phyloP scores from a whole-genome alignment of 352 stramenopile species.

The Phytophthora palmivora region DNA sequence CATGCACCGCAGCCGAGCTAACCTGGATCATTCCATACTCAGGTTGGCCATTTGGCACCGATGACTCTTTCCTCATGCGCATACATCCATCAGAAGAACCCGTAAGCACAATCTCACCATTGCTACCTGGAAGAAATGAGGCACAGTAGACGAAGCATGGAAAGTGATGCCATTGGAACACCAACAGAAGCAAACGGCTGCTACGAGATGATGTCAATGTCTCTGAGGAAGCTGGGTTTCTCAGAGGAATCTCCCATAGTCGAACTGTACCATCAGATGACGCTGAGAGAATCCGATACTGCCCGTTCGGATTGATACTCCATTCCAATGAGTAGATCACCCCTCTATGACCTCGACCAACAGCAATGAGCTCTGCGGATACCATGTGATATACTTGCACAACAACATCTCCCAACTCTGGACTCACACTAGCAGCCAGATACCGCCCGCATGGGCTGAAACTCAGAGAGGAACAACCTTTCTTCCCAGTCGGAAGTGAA shows the following conservation, averaged over 20 bases:
- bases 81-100: conserved; percentile 63
- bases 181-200: conserved; percentile 9
- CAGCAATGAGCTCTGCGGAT: conserved; percentile 41
- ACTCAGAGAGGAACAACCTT: conserved; percentile 60
- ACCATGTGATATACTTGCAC: conserved; percentile 59
- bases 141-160: conserved; percentile 75
- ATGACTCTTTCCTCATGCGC: conserved; percentile 42
- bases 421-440: conserved; percentile 53
- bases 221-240: background rate
- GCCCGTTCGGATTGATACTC: conserved; percentile 17
- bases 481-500: conserved; percentile 58
- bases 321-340: conserved; percentile 75
- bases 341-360: conserved; percentile 53
- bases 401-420: conserved; percentile 44
- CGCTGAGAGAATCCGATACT: conserved; percentile 49
- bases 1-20: conserved; percentile 53
- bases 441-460: conserved; percentile 70
- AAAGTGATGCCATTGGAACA: conserved; percentile 64
- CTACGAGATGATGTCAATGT: background rate
- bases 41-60: conserved; percentile 33
- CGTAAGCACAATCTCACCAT: conserved; percentile 45
- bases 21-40: conserved; percentile 27
- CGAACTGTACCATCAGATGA: conserved; percentile 67
- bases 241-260: conserved; percentile 44
- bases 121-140: conserved; percentile 48